Evolutionary conservation across 495 filamentous ascomycete species (phyloP).

Genomic region (Clohesyomyces aquaticus): DNA sequence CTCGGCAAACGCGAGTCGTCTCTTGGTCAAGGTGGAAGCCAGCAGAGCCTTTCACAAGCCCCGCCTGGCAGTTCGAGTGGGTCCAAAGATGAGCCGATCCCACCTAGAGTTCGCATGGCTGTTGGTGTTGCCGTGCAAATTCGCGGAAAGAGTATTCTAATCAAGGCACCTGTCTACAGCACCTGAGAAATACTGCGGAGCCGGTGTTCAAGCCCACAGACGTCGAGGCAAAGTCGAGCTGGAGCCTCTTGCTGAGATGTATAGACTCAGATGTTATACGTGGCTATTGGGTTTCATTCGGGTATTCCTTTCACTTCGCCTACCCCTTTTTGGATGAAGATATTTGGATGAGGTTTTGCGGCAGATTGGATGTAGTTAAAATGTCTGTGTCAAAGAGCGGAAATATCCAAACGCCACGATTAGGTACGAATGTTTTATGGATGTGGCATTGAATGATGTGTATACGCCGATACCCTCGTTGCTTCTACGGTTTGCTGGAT

Average conservation of each 20-base stretch:
- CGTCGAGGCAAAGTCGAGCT: not conserved
- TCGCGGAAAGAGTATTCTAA: constrained; percentile 76
- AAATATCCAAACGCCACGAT: not conserved
- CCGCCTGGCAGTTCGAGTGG: constrained; percentile 40
- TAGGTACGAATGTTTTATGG: not conserved
- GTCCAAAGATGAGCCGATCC: constrained; percentile 50
- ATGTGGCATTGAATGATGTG: constrained; percentile 7
- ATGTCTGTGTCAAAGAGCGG: constrained; percentile 15
- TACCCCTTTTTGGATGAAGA: not conserved
- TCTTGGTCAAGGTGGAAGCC: constrained; percentile 39
- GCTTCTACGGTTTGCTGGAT: constrained; percentile 19
- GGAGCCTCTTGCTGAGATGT: not conserved
- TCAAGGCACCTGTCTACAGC: constrained; percentile 83
- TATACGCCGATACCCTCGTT: constrained; percentile 35
- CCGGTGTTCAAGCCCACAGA: not conserved
- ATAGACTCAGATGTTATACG: not conserved
- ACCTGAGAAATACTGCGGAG: constrained; percentile 19
- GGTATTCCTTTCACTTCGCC: not conserved
- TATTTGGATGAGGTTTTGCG: not conserved
- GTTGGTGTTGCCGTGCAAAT: constrained; percentile 88
- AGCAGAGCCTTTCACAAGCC: constrained; percentile 39
- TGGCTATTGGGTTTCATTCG: not conserved
- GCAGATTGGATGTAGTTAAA: constrained; percentile 27
- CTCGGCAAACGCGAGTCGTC: constrained; percentile 37
- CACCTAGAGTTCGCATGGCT: constrained; percentile 71